Evolutionary conservation across 2,329 filamentous ascomycete species (phyloP).

Genomic region (Orbilia quercus): DNA sequence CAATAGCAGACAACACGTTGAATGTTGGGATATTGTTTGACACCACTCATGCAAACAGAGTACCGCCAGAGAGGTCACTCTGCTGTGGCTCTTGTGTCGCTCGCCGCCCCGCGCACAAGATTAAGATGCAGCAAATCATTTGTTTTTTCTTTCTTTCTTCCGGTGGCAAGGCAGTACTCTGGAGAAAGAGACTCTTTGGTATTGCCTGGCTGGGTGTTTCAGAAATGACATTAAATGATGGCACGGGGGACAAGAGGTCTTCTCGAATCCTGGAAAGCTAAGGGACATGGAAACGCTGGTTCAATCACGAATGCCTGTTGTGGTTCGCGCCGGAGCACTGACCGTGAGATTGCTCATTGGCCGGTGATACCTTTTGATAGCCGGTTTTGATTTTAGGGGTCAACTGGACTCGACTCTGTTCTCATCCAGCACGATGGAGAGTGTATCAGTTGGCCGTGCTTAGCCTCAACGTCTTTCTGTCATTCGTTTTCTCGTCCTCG

Average conservation of each 20-base stretch:
- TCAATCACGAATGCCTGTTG: slow-evolving; percentile 44
- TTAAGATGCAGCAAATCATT: neutral
- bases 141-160: slow-evolving; percentile 2
- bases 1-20: too few relatives aligned
- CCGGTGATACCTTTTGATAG: slow-evolving; percentile 1
- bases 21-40: neutral
- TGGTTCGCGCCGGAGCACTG: slow-evolving; percentile 13
- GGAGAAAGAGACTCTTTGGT: slow-evolving; percentile 20
- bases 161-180: slow-evolving; percentile 31
- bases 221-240: slow-evolving; percentile 39
- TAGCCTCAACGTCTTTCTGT: slow-evolving; percentile 20
- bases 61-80: too few relatives aligned
- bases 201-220: slow-evolving; percentile 48
- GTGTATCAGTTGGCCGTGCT: slow-evolving; percentile 46
- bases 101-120: slow-evolving; percentile 25
- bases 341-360: slow-evolving; percentile 38
- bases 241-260: slow-evolving; percentile 14
- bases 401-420: too few relatives aligned
- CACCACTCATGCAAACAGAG: too few relatives aligned
- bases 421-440: slow-evolving; percentile 32
- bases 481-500: neutral
- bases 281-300: slow-evolving; percentile 38
- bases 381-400: slow-evolving; percentile 51
- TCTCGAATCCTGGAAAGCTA: slow-evolving; percentile 38
- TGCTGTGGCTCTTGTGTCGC: neutral